These are phyloP conservation scores for Colletotrichum truncatum DNA, from an alignment of 2,329 filamentous ascomycete species.

Conservation along the genomic window DNA sequence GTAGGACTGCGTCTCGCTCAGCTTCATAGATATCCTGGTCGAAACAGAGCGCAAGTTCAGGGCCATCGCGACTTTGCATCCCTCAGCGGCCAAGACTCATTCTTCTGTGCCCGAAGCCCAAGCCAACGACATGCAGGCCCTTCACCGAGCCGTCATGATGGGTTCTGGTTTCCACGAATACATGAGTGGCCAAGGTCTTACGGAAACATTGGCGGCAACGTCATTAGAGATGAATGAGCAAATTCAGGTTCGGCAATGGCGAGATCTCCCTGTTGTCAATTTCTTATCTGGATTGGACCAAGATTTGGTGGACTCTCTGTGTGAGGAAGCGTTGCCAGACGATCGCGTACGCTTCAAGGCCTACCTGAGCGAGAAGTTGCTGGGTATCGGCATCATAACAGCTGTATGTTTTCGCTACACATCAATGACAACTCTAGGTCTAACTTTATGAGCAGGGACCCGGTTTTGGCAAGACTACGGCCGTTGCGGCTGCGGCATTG, in stretches of 20 bases:
- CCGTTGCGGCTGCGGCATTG: background rate
- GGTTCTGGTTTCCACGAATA: background rate
- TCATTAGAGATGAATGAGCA: too few species aligned
- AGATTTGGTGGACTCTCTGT: background rate
- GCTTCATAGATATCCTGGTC: background rate
- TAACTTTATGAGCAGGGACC: constrained; percentile 20
- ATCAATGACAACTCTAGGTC: background rate
- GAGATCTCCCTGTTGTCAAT: background rate
- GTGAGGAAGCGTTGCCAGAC: background rate
- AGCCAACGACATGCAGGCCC: background rate
- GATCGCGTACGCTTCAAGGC: background rate
- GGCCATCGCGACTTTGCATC: background rate
- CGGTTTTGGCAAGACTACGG: constrained; percentile 30
- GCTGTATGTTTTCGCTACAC: background rate
- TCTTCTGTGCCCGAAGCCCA: background rate
- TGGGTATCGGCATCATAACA: constrained; percentile 8
- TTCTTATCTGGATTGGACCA: background rate
- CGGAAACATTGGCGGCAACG: too few species aligned
- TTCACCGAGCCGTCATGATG: background rate
- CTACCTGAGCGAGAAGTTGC: background rate
- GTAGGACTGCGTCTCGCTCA: constrained; percentile 2
- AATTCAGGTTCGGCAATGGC: background rate
- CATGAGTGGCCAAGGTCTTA: too few species aligned
- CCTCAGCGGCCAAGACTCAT: background rate
- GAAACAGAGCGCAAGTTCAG: background rate